These are phyloP conservation scores for Litchi chinensis DNA, from an alignment of 345 rosid species.

Conservation along the genomic window DNA sequence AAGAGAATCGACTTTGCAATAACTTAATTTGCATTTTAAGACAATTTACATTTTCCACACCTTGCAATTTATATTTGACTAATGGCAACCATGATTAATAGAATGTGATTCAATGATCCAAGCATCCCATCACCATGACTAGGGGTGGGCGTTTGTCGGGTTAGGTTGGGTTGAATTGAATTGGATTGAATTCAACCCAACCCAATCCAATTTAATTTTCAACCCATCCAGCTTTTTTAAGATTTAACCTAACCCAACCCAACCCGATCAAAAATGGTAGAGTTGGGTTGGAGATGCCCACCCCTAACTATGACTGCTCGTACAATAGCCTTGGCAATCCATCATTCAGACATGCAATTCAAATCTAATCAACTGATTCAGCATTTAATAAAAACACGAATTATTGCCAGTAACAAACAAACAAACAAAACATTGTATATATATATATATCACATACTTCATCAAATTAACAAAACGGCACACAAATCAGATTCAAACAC, in stretches of 20 bases:
- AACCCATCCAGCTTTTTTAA: too few species aligned
- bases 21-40: background rate
- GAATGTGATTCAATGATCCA: constrained; percentile 10
- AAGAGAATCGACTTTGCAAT: too few species aligned
- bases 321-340: background rate
- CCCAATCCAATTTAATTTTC: too few species aligned
- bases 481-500: background rate
- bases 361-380: background rate
- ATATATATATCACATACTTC: background rate
- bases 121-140: constrained; percentile 9
- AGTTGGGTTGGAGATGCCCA: too few species aligned
- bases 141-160: too few species aligned
- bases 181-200: too few species aligned
- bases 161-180: too few species aligned
- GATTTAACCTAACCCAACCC: too few species aligned
- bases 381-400: background rate
- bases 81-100: background rate
- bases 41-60: background rate
- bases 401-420: background rate
- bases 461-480: background rate
- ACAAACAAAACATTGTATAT: background rate
- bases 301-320: background rate
- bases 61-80: background rate
- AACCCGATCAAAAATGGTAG: too few species aligned
- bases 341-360: background rate